phyloP scores from a whole-genome alignment of 192 early-diverging fungal genomes.

The Chytriomyces sp. region DNA sequence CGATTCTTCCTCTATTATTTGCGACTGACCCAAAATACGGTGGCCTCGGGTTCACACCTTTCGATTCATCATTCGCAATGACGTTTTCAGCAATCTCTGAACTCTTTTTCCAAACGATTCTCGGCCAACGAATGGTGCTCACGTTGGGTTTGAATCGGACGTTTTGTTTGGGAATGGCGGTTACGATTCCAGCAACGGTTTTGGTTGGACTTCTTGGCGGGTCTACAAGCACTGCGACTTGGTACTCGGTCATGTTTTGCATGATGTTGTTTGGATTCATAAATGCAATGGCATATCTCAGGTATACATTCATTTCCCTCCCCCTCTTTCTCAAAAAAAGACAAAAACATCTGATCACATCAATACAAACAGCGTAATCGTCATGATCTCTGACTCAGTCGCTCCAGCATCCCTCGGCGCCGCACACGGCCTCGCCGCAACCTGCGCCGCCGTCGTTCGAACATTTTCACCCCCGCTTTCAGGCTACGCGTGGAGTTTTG shows the following conservation, averaged over 20 bases:
- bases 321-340: neutral
- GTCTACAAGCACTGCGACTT: slow-evolving; percentile 2
- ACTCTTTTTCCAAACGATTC: slow-evolving; percentile 42
- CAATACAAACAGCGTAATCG: slow-evolving; percentile 28
- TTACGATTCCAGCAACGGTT: slow-evolving; percentile 26
- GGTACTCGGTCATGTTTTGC: slow-evolving; percentile 10
- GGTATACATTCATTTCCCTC: neutral
- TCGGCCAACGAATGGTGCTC: slow-evolving; percentile 30
- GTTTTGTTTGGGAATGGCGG: slow-evolving; percentile 35
- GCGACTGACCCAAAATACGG: slow-evolving; percentile 34
- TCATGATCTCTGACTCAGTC: slow-evolving; percentile 49
- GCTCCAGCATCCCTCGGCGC: slow-evolving; percentile 36
- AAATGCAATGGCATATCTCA: slow-evolving; percentile 44
- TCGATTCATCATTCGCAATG: slow-evolving; percentile 34
- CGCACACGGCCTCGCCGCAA: slow-evolving; percentile 47
- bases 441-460: slow-evolving; percentile 46
- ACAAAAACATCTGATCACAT: neutral
- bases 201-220: slow-evolving; percentile 24
- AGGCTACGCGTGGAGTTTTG: slow-evolving; percentile 46
- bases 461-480: slow-evolving; percentile 46
- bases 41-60: slow-evolving; percentile 40
- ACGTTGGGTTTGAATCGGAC: slow-evolving; percentile 22
- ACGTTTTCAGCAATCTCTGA: slow-evolving; percentile 43
- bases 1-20: slow-evolving; percentile 50
- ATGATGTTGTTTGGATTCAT: slow-evolving; percentile 42